Base-by-base conservation (phyloP, 192 early-diverging fungal genomes). In the Coemansia guatemalensis region DNA sequence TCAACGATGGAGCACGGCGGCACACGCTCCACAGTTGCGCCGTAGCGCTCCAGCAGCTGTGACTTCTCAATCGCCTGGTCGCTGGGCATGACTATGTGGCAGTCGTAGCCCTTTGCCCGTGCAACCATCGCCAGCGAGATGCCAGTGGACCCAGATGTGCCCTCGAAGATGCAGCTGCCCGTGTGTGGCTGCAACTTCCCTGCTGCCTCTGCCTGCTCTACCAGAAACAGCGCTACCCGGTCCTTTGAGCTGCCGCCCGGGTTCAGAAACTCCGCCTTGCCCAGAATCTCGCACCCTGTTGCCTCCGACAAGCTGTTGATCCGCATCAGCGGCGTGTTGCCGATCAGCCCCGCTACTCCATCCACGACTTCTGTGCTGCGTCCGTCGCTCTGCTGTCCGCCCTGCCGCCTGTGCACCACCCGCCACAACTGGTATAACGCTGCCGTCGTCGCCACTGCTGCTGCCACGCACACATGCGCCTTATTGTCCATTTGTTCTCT, bases 41-140 rank as follows among this genome's bases (percentile, higher is more conserved):
- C 91, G 23, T 94, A 72, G 25, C 88, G 86, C 66, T 91, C 87
- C 3, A 99, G 71, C 5, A 97, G 64, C 25, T 88, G 89, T 48
- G 91, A 92, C 65, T 99, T 99, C 59, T 99, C 96, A 9, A 83
- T 53, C 2, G 95, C 93, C 67, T 90, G 88, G 68, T 99, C 96
- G 74, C 95, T 93, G 12, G 95, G 96, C 92, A 99, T 93, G 9
- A 98, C 90, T 52, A 99, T 97, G 76, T 94, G 92, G 69, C 92
- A 93, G 48, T 84, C 78, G 73, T 99, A 98, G 11, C 97, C 96
- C 32, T 87, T 88, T 1, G 96, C 95, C 17, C 88, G 84, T 17
- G 91, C 88, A 41, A 98, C 89, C 79, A 91, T 89, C 4, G 97
- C 96, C 32, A 99, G 83, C 4, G 95, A 93, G 30, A 99, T 96